Evolutionary conservation across 2,329 filamentous ascomycete species (phyloP).

Genomic region (Exserohilum turcica): DNA sequence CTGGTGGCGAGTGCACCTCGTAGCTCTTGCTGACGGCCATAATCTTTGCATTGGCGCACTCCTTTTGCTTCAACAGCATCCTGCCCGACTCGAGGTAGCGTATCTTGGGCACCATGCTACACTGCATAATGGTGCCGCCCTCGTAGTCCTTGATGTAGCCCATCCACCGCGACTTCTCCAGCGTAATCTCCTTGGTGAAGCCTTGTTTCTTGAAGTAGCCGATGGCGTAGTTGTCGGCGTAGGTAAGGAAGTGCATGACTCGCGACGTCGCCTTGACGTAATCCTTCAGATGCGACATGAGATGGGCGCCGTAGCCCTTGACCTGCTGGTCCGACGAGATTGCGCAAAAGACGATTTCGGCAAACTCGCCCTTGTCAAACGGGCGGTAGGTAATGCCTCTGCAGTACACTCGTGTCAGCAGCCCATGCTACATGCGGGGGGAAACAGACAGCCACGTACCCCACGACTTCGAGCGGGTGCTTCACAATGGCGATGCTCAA

Average conservation of each 20-base stretch:
- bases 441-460: conserved; percentile 47
- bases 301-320: conserved; percentile 95
- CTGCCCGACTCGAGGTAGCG: conserved; percentile 91
- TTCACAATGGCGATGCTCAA: conserved; percentile 97
- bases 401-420: not conserved
- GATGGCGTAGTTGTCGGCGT: conserved; percentile 98
- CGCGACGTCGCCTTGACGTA: conserved; percentile 96
- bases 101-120: conserved; percentile 92
- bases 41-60: conserved; percentile 93
- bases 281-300: conserved; percentile 97
- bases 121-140: conserved; percentile 99
- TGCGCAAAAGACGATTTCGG: conserved; percentile 98
- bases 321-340: conserved; percentile 98
- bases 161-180: conserved; percentile 93
- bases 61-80: conserved; percentile 97
- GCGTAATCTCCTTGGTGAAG: conserved; percentile 96
- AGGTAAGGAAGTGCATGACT: conserved; percentile 98
- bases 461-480: conserved; percentile 90
- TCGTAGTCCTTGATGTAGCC: conserved; percentile 99
- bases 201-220: conserved; percentile 99
- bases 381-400: conserved; percentile 96
- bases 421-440: not conserved
- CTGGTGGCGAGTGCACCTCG: conserved; percentile 81
- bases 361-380: conserved; percentile 89
- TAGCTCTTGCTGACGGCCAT: conserved; percentile 88